Evolutionary conservation across 305 asterid species (phyloP).

Genomic region (Fraxinus albicans): DNA sequence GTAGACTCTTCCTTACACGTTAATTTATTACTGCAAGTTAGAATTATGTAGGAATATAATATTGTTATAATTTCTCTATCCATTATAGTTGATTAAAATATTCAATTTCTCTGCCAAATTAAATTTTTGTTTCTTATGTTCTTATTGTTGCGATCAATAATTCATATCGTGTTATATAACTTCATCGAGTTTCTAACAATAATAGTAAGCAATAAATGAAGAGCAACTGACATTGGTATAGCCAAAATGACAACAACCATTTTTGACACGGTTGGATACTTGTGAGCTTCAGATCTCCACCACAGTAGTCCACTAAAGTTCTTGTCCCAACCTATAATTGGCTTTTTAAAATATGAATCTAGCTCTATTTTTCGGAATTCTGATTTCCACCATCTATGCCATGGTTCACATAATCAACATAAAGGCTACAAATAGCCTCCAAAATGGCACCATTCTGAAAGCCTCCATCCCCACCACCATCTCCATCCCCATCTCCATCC

Average conservation of each 20-base stretch:
- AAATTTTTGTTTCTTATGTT: no score
- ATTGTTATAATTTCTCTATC: no score
- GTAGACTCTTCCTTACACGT: no score
- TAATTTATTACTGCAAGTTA: no score
- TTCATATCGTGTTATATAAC: no score
- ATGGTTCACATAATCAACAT: not conserved
- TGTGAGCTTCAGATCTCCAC: not conserved
- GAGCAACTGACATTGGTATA: not conserved
- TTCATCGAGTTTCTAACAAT: no score
- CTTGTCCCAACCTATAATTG: not conserved
- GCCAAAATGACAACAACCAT: not conserved
- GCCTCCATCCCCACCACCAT: no score
- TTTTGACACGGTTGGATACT: not conserved
- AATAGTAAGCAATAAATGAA: not conserved
- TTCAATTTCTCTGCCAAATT: no score
- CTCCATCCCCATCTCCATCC: not conserved
- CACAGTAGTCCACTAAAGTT: not conserved
- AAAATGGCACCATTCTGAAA: not conserved
- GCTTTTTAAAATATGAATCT: constrained; percentile 4
- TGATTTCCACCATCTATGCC: no score
- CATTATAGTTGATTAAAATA: no score
- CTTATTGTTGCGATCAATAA: no score
- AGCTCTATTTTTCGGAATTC: not conserved
- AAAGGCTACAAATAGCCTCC: not conserved
- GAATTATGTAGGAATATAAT: no score